phyloP scores from a whole-genome alignment of 768 basidiomycete species.

The Lanmaoa pseudosensibilis region DNA sequence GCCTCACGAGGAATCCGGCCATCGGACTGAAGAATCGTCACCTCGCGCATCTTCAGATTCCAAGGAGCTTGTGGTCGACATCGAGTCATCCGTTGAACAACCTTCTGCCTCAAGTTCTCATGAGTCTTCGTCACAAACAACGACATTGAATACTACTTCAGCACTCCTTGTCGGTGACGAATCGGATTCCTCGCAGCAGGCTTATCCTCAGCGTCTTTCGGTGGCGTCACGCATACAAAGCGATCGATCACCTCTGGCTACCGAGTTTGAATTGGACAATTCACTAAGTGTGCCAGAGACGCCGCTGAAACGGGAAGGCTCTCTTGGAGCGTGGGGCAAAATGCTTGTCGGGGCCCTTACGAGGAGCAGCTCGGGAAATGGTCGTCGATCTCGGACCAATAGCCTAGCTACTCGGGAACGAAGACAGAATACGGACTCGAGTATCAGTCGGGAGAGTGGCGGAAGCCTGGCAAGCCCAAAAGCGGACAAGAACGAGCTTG shows the following conservation, averaged over 20 bases:
- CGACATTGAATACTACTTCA: slow-evolving; percentile 44
- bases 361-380: slow-evolving; percentile 62
- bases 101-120: slow-evolving; percentile 45
- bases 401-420: slow-evolving; percentile 67
- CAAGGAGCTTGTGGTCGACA: slow-evolving; percentile 63
- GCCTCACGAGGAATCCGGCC: slow-evolving; percentile 45
- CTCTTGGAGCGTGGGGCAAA: slow-evolving; percentile 67
- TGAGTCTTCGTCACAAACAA: slow-evolving; percentile 48
- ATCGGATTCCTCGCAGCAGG: slow-evolving; percentile 49
- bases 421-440: slow-evolving; percentile 70
- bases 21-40: slow-evolving; percentile 52
- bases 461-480: slow-evolving; percentile 65
- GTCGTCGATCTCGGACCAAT: slow-evolving; percentile 78
- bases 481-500: slow-evolving; percentile 51
- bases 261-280: slow-evolving; percentile 54
- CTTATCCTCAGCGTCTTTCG: slow-evolving; percentile 60
- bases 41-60: slow-evolving; percentile 57
- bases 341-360: slow-evolving; percentile 62
- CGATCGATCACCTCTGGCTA: slow-evolving; percentile 55
- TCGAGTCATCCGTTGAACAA: slow-evolving; percentile 58
- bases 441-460: slow-evolving; percentile 74
- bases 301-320: slow-evolving; percentile 59
- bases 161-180: slow-evolving; percentile 44
- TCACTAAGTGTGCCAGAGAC: slow-evolving; percentile 40
- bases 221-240: slow-evolving; percentile 59